Base-by-base conservation (phyloP, 768 basidiomycete genomes). In the Hygrocybe punicea region DNA sequence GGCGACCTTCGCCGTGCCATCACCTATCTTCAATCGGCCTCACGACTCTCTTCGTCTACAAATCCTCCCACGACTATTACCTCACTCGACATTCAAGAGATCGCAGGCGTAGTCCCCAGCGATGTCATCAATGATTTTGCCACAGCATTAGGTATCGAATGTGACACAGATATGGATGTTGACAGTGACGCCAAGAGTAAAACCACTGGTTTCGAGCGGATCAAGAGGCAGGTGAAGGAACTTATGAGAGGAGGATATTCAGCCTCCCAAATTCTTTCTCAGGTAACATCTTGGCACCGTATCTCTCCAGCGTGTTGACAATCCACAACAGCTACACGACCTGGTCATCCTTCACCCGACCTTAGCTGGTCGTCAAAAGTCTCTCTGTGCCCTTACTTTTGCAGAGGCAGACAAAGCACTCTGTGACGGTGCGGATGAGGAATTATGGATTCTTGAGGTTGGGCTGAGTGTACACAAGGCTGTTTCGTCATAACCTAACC, bases 1-100 rank as follows among this genome's bases (percentile, higher is more conserved):
- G 97, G 97, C 40, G 97, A 99, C 73, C 83, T 99, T 53, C 87
- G 97, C 51, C 92, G 97, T 53, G 89, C 96, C 21, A 98, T 99
- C 69, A 99, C 97, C 19, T 98, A 95, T 70, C 81, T 99, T 24
- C 97, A 99, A 68, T 98, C 96, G 19, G 96, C 95, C 5, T 87
- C 91, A 39, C 84, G 97, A 23, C 79, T 99, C 34, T 87, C 94
- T 35, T 76, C 84, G 5, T 88, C 89, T 2, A 85, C 85, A 10
- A 72, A 68, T 37, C 87, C 90, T 1, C 89, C 91, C 0, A 84
- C 83, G 16, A 78, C 83, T 29, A 92, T 99, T 60, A 85, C 86
- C 3, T 72, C 87, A 6, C 67, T 68, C 14, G 93, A 94, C 59
- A 89, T 98, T 11, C 92, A 98, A 70, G 97, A 99, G 72, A 98